A percentile compares a stretch with the other conserved stretches of the same genome.
phyloP scores from a whole-genome alignment of 148 eudicot genomes.

The Limonium bicolor region DNA sequence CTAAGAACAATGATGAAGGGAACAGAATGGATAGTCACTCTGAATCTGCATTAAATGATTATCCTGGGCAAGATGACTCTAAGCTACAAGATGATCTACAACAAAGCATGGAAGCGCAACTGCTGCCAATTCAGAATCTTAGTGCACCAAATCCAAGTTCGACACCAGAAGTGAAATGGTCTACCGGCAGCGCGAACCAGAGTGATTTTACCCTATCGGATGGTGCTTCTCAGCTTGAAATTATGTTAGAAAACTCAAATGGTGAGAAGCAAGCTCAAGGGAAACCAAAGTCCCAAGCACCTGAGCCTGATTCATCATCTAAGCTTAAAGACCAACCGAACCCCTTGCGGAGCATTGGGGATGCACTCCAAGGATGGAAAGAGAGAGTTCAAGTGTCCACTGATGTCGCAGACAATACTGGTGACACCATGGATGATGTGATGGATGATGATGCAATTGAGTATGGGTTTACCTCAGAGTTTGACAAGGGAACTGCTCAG shows the following conservation, averaged over 20 bases:
- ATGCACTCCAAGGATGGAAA: constrained; percentile 95
- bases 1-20: constrained; percentile 19
- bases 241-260: constrained; percentile 34
- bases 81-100: constrained; percentile 12
- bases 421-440: constrained; percentile 33
- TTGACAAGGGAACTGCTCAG: constrained; percentile 73
- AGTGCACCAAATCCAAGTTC: constrained; percentile 16
- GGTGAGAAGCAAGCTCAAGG: constrained; percentile 40
- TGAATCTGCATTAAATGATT: constrained; percentile 27
- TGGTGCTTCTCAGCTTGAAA: constrained; percentile 37
- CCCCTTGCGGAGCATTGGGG: constrained; percentile 69
- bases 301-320: constrained; percentile 38
- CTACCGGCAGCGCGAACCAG: constrained; percentile 26
- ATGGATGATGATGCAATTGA: constrained; percentile 54
- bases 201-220: constrained; percentile 47
- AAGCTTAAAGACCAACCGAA: constrained; percentile 55
- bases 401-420: constrained; percentile 34
- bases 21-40: constrained; percentile 18
- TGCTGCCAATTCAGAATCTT: constrained; percentile 25
- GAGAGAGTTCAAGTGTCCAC: constrained; percentile 73
- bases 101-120: constrained; percentile 26
- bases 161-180: constrained; percentile 41
- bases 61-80: constrained; percentile 16
- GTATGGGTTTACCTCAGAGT: constrained; percentile 63
- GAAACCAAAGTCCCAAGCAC: constrained; percentile 23